phyloP scores from a whole-genome alignment of 2,329 filamentous ascomycete genomes.

The Ophiostoma angusticollis region DNA sequence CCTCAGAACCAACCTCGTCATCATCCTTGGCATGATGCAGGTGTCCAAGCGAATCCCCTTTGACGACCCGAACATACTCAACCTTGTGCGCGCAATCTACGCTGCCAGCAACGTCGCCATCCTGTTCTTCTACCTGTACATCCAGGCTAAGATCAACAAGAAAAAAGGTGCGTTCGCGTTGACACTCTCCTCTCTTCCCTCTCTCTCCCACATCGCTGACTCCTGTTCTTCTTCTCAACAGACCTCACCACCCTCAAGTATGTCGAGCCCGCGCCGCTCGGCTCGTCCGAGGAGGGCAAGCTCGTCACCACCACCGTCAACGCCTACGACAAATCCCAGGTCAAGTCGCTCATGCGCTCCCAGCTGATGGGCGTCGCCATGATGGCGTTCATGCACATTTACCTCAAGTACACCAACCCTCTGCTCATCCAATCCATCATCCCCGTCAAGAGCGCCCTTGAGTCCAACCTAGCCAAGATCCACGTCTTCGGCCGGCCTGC shows the following conservation, averaged over 20 bases:
- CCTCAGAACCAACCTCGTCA: constrained; percentile 72
- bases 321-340: constrained; percentile 82
- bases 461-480: constrained; percentile 93
- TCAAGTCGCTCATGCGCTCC: constrained; percentile 72
- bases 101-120: constrained; percentile 66
- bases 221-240: too few species aligned
- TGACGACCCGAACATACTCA: constrained; percentile 59
- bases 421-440: constrained; percentile 98
- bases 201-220: too few species aligned
- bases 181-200: too few species aligned
- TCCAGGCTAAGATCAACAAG: constrained; percentile 74
- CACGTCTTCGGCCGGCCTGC: constrained; percentile 81
- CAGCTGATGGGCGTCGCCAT: constrained; percentile 95
- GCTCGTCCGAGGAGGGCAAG: constrained; percentile 86
- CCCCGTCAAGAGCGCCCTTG: constrained; percentile 87
- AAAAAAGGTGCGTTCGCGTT: constrained; percentile 85
- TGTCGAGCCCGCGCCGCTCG: constrained; percentile 89
- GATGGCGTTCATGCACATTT: constrained; percentile 98
- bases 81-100: constrained; percentile 42
- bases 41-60: constrained; percentile 92
- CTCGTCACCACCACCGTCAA: constrained; percentile 92
- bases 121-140: constrained; percentile 69
- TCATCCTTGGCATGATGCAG: constrained; percentile 98
- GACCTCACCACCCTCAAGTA: constrained; percentile 98
- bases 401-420: constrained; percentile 99